Evolutionary conservation across 805 yeast species (phyloP), one percentile per base, ranked within the genome.

Genomic region (Cyberlindnera euphorbiiphila): DNA sequence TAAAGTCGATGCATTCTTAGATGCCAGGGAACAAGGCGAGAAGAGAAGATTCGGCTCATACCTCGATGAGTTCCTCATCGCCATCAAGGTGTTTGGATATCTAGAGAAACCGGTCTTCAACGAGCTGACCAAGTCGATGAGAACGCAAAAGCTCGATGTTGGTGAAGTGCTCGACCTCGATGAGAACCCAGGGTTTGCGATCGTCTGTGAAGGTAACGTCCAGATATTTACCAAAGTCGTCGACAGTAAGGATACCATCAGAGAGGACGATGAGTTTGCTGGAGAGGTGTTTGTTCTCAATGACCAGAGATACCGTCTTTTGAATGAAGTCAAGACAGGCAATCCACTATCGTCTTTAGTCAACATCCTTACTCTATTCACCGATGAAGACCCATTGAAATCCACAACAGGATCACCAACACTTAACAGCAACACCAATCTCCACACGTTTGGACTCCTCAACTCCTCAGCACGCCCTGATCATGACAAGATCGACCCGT

Each of bases 81-180:
- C 96, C 3, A 85, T 93, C 46, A 88, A 87, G 60, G 83, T 93
- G 6, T 93, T 91, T 65, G 98, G 98, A 2, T 91, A 91, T 59
- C 68, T 91, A 33, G 98, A 91, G 48, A 73, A 81, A 43, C 83
- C 85, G 2, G 96, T 91, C 1, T 89, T 91, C 59, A 94, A 89
- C 55, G 98, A 89, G 53, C 71, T 91, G 50, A 89, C 98, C 4
- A 81, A 85, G 54, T 83, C 83, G 43, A 87, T 91, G 86, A 85
- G 85, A 37, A 91, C 98, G 1, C 87, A 86, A 54, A 82, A 85
- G 43, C 58, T 91, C 25, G 79, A 79, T 19, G 72, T 75, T 5
- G 91, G 86, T 25, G 98, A 91, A 56, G 71, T 83, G 9, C 62
- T 93, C 23, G 70, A 78, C 33, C 61, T 91, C 26, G 86, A 84